Evolutionary conservation across 257 asterid genomes (phyloP).

Genomic region (Petunia secreta): DNA sequence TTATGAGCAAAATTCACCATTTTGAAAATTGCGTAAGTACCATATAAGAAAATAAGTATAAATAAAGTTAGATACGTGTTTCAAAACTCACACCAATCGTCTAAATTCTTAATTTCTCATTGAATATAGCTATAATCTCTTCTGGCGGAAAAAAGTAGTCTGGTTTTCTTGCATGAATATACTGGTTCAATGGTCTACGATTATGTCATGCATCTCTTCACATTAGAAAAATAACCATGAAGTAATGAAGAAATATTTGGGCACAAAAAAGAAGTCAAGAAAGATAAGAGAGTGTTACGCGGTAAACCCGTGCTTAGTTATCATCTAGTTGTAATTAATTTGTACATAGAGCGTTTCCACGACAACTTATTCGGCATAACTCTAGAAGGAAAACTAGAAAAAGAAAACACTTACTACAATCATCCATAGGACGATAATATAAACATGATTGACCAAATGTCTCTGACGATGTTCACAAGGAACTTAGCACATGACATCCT

Average conservation of each 20-base stretch:
- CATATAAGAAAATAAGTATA: too few species aligned
- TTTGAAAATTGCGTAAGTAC: background rate
- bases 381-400: background rate
- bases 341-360: constrained; percentile 1
- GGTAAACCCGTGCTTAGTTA: background rate
- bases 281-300: background rate
- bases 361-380: constrained; percentile 9
- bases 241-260: background rate
- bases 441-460: background rate
- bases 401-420: background rate
- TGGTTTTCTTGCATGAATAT: too few species aligned
- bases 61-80: too few species aligned
- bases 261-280: background rate
- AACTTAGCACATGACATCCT: constrained; percentile 56
- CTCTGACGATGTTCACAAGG: too few species aligned
- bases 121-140: too few species aligned
- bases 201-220: background rate
- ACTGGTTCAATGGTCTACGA: background rate
- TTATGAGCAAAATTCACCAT: background rate
- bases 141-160: too few species aligned
- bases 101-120: too few species aligned
- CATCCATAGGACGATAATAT: background rate
- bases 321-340: background rate
- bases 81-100: too few species aligned
- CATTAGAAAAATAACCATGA: background rate